phyloP scores from a whole-genome alignment of 2,329 filamentous ascomycete genomes.

The Trichoderma sp. region DNA sequence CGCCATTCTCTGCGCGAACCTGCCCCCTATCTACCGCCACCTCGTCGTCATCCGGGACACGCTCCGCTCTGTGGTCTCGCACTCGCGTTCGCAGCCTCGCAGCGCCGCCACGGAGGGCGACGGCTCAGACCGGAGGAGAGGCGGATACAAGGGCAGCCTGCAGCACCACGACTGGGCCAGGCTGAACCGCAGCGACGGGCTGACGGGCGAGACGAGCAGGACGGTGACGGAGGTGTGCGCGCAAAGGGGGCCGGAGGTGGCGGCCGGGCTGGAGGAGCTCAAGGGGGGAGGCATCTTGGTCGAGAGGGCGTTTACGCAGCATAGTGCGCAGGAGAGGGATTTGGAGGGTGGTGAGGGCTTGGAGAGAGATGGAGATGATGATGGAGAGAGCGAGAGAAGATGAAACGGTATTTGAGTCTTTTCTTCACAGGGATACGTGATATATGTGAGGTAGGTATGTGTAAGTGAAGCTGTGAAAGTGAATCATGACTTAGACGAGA shows the following conservation, averaged over 20 bases:
- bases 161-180: conserved; percentile 25
- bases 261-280: conserved; percentile 11
- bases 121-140: conserved; percentile 3
- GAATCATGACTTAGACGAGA: background rate
- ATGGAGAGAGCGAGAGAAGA: too few species aligned
- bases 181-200: conserved; percentile 3
- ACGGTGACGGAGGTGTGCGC: conserved; percentile 22
- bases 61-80: background rate
- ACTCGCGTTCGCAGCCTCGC: background rate
- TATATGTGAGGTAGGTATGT: background rate
- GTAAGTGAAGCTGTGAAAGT: background rate
- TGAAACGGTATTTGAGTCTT: too few species aligned
- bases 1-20: conserved; percentile 29
- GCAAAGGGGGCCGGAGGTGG: background rate
- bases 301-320: conserved; percentile 25
- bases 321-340: conserved; percentile 15
- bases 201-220: background rate
- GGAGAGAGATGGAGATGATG: background rate
- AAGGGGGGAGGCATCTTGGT: conserved; percentile 24
- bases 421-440: too few species aligned
- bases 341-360: conserved; percentile 1
- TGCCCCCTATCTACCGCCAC: conserved; percentile 25
- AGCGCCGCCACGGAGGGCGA: conserved; percentile 5
- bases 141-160: conserved; percentile 5
- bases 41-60: conserved; percentile 7